These are phyloP conservation scores for Xylariomycetidae sp. DNA, from an alignment of 2,329 filamentous ascomycete genomes.

Conservation along the genomic window DNA sequence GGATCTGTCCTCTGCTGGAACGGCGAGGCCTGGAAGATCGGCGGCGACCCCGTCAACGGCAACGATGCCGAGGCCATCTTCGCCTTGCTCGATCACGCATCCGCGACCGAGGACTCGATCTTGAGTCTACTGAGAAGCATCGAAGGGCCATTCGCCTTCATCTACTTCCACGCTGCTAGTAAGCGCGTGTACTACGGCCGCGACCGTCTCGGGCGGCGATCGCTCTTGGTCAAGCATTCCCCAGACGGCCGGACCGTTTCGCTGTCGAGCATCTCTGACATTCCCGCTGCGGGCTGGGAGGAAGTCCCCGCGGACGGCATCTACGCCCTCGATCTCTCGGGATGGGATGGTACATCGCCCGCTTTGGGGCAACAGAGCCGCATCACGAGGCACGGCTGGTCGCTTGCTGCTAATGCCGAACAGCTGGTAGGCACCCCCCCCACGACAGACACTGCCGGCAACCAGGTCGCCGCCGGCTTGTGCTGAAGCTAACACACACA, in stretches of 20 bases:
- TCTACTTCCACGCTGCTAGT: constrained; percentile 64
- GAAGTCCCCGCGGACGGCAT: constrained; percentile 85
- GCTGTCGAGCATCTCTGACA: constrained; percentile 66
- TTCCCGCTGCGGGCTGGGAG: constrained; percentile 48
- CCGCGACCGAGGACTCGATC: constrained; percentile 30
- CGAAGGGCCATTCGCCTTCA: constrained; percentile 83
- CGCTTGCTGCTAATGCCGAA: constrained; percentile 26
- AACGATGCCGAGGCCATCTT: constrained; percentile 77
- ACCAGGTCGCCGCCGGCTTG: not conserved
- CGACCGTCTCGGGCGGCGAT: constrained; percentile 82
- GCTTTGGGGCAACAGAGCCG: constrained; percentile 9
- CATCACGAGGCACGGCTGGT: constrained; percentile 28
- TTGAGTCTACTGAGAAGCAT: constrained; percentile 53
- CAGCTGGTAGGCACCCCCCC: constrained; percentile 41
- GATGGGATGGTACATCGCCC: constrained; percentile 3
- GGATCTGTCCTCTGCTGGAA: constrained; percentile 88
- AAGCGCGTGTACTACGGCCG: constrained; percentile 71
- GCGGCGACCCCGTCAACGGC: constrained; percentile 49
- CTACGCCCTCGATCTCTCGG: constrained; percentile 57
- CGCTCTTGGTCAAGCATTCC: constrained; percentile 59
- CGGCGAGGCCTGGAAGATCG: constrained; percentile 85
- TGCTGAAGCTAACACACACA: not conserved
- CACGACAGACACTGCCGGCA: too few species aligned
- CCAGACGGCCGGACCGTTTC: constrained; percentile 40
- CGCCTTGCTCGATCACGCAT: constrained; percentile 29